phyloP scores from a whole-genome alignment of 2,329 filamentous ascomycete genomes.

The Periglandula ipomoeae region DNA sequence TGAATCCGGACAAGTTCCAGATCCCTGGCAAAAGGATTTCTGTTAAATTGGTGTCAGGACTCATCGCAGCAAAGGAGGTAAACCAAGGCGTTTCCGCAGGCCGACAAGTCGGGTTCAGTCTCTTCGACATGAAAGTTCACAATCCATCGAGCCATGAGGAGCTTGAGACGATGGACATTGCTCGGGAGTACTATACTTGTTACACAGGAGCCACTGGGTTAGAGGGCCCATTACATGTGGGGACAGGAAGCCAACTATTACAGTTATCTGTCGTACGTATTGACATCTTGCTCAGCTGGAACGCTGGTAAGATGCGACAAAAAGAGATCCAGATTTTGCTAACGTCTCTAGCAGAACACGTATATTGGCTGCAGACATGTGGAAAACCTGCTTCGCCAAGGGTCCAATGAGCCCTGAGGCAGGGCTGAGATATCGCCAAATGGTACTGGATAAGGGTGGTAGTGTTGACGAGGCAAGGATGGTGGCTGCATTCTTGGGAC shows the following conservation, averaged over 20 bases:
- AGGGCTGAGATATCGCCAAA: neutral
- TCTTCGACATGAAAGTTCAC: slow-evolving; percentile 5
- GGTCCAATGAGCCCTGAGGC: neutral
- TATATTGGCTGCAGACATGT: slow-evolving; percentile 4
- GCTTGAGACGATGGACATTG: neutral
- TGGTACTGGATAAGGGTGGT: slow-evolving; percentile 4
- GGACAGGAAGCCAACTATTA: slow-evolving; percentile 5
- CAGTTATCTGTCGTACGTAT: slow-evolving; percentile 3
- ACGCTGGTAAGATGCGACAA: too few species aligned
- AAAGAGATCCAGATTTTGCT: neutral
- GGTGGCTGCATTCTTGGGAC: neutral
- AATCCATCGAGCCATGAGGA: slow-evolving; percentile 1
- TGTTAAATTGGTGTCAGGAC: slow-evolving; percentile 35
- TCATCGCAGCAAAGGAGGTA: slow-evolving; percentile 40
- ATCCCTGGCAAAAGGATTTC: slow-evolving; percentile 31
- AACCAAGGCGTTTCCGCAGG: slow-evolving; percentile 40
- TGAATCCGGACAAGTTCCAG: neutral
- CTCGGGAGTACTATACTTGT: neutral
- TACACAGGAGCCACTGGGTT: too few species aligned
- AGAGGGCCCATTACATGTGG: slow-evolving; percentile 4
- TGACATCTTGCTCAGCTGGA: too few species aligned
- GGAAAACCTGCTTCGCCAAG: slow-evolving; percentile 1
- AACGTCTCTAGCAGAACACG: neutral
- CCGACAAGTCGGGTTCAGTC: slow-evolving; percentile 1
- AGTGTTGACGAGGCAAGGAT: slow-evolving; percentile 2